These are phyloP conservation scores for Podaxis pistillaris DNA, from an alignment of 768 basidiomycete species.

Conservation along the genomic window DNA sequence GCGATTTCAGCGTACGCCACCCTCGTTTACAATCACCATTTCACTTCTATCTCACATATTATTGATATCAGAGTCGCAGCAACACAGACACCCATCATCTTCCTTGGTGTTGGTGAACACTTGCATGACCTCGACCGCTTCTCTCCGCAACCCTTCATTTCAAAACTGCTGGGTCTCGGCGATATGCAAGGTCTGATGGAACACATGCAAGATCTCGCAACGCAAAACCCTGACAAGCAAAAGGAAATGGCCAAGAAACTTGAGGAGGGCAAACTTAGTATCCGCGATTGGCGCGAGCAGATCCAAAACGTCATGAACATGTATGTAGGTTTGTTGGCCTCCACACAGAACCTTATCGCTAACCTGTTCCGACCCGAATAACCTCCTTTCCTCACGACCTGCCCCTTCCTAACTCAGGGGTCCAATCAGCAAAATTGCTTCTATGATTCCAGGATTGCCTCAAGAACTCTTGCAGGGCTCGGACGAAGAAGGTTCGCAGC, in stretches of 20 bases:
- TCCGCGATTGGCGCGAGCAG: slow-evolving; percentile 97
- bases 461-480: slow-evolving; percentile 88
- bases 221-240: slow-evolving; percentile 93
- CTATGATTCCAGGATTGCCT: slow-evolving; percentile 97
- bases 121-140: slow-evolving; percentile 96
- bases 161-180: slow-evolving; percentile 92
- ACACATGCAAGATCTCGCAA: slow-evolving; percentile 95
- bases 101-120: slow-evolving; percentile 97
- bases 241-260: slow-evolving; percentile 98
- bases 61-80: slow-evolving; percentile 77
- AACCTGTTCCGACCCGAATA: not conserved
- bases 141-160: slow-evolving; percentile 95
- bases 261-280: slow-evolving; percentile 94
- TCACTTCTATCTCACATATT: slow-evolving; percentile 9
- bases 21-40: slow-evolving; percentile 5
- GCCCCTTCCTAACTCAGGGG: slow-evolving; percentile 57
- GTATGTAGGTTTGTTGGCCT: slow-evolving; percentile 39
- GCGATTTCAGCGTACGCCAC: slow-evolving; percentile 93
- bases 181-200: slow-evolving; percentile 98
- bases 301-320: slow-evolving; percentile 98
- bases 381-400: not conserved
- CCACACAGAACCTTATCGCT: not conserved
- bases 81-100: slow-evolving; percentile 97
- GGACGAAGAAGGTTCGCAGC: slow-evolving; percentile 87
- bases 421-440: slow-evolving; percentile 97